Base-by-base conservation (phyloP, 805 yeast genomes). In the Candida piceae region DNA sequence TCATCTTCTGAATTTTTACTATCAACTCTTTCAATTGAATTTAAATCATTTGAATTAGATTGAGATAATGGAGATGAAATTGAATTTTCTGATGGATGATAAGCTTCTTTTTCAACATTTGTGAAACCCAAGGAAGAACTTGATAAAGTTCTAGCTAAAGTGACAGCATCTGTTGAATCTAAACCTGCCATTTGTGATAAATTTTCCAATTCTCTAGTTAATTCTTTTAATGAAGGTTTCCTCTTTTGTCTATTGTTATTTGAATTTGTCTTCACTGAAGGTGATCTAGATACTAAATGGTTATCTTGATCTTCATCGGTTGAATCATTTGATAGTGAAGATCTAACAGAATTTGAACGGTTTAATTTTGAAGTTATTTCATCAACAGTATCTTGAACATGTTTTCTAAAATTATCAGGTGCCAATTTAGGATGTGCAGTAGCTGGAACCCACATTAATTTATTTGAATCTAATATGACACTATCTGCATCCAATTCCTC, bases 401-500 rank as follows among this genome's bases (percentile, higher is more conserved):
- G 83, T 46, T 71, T 73, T 45, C 78, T 67, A 62, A 78, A 83
- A 50, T 84, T 86, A 51, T 85, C 94, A 2, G 97, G 97, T 18
- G 94, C 89, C n/a, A 90, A 74, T 50, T 84, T 90, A 1, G 97
- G 97, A 57, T 93, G 98, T 26, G 87, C 70, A 44, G 77, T 78
- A 2, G 97, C 98, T 0, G 97, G 97, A 1, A 93, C 97, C 98
- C 98, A 90, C 36, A 90, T 64, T 22, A 84, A 62, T 39, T 74
- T 64, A 33, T 72, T 72, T 13, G 73, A 62, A 36, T 62, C 66
- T 18, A 50, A 42, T 11, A 55, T 20, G 7, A 48, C 48, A 17
- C 42, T 39, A 20, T 47, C 52, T 4, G 46, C 40, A 32, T 49
- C 53, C 16, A 37, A 17, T 2, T 37, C 42, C 13, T 36, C 47